Base-by-base conservation (phyloP, 306 rosid genomes). In the Ochetophila trinervis region DNA sequence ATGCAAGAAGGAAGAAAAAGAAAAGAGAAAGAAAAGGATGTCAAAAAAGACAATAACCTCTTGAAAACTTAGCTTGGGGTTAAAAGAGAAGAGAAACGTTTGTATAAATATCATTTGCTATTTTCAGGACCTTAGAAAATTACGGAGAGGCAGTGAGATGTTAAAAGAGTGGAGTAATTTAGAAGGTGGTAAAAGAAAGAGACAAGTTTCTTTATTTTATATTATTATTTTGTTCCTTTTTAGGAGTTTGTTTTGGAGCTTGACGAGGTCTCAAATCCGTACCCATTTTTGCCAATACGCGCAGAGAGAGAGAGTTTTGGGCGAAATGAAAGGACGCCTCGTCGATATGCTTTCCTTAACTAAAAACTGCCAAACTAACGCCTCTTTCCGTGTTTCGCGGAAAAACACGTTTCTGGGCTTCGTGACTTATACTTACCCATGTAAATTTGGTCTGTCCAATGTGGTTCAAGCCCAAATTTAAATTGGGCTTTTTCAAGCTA, bases 241-340 rank as follows among this genome's bases (percentile, higher is more conserved):
- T 30, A 53, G 53, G 14, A 62, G 42, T 55, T 55, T 30, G 49
- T 71, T 73, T 73, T 36, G 58, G 70, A 66, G 30, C 64, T 70
- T 73, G 89, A 85, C 86, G 62, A 65, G 65, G 74, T 81, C 80
- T 79, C 51, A 11, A 45, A 8, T 24, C 71, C 53, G 67, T 71
- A 34, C 42, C n/a, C 52, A 27, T 54, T 57, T 24, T 54, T 13
- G 17, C 11, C 23, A n/a, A 16, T 50, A 50, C 19, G 6, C 21
- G 21, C 20, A 50, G 21, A 16, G 9, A 6, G 3, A 57, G 12
- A 2, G 30, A 30, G 44, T 63, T 48, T 19, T 67, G 2, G 32
- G 61, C 66, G 83, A 79, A 76, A 67, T 54, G 35, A 62, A 60
- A 67, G 64, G 32, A 27, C 32, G 32, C 32, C 2, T 27, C 32